Evolutionary conservation across 768 basidiomycete genomes (phyloP).

Genomic region (Amanita phalloides): DNA sequence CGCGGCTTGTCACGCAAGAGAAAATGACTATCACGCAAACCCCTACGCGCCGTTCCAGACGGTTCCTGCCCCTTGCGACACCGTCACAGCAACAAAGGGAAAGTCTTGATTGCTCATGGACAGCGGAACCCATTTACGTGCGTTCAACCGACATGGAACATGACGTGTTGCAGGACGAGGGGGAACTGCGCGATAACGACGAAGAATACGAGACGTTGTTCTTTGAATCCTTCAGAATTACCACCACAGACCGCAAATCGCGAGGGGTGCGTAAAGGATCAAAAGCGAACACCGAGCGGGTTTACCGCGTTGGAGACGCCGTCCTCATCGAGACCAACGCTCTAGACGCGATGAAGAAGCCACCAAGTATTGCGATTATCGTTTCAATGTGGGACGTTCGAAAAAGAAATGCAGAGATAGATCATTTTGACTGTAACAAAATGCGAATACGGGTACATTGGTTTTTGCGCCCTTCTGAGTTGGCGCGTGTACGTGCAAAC

Average conservation of each 20-base stretch:
- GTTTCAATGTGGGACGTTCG: slow-evolving; percentile 55
- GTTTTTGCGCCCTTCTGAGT: slow-evolving; percentile 60
- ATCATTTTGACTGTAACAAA: slow-evolving; percentile 14
- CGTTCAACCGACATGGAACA: slow-evolving; percentile 15
- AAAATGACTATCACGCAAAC: slow-evolving; percentile 13
- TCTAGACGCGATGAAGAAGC: slow-evolving; percentile 25
- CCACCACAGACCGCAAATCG: slow-evolving; percentile 14
- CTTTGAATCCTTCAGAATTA: slow-evolving; percentile 23
- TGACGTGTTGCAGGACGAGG: slow-evolving; percentile 17
- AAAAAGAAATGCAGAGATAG: slow-evolving; percentile 17
- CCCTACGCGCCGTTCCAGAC: slow-evolving; percentile 19
- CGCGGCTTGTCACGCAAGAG: neutral
- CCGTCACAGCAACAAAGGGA: slow-evolving; percentile 10
- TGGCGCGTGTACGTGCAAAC: slow-evolving; percentile 48
- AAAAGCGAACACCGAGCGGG: slow-evolving; percentile 9
- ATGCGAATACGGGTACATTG: slow-evolving; percentile 62
- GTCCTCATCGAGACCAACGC: slow-evolving; percentile 47
- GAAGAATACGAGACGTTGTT: slow-evolving; percentile 22
- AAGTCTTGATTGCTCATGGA: slow-evolving; percentile 15
- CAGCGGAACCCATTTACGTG: slow-evolving; percentile 14
- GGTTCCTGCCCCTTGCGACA: slow-evolving; percentile 20
- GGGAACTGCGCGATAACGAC: slow-evolving; percentile 11
- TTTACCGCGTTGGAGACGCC: slow-evolving; percentile 54
- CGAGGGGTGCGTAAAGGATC: slow-evolving; percentile 11
- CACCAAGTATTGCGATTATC: slow-evolving; percentile 61